Evolutionary conservation across 129 eudicot species (phyloP).

Genomic region (Glebionis coronaria): DNA sequence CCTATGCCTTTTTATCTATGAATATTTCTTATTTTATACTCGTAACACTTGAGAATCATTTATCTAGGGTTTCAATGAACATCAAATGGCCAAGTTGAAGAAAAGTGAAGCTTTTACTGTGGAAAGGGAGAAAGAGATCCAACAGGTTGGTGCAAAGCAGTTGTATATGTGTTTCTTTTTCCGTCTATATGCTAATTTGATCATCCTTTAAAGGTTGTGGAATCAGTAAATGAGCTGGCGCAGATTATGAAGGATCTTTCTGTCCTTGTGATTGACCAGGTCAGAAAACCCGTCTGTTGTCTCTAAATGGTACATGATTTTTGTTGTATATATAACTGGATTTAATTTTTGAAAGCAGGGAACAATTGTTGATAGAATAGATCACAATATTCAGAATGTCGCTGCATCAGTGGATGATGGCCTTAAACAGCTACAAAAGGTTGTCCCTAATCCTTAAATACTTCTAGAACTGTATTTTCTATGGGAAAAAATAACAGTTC

Average conservation of each 20-base stretch:
- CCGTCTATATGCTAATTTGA: neutral
- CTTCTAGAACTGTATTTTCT: neutral
- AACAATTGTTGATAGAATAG: slow-evolving; percentile 87
- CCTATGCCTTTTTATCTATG: neutral
- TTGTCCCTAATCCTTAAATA: slow-evolving; percentile 11
- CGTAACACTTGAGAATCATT: slow-evolving; percentile 3
- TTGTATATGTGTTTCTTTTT: neutral
- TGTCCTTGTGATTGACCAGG: slow-evolving; percentile 91
- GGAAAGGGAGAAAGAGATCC: slow-evolving; percentile 83
- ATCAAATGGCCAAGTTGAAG: slow-evolving; percentile 70
- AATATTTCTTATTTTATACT: neutral
- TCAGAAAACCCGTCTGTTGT: slow-evolving; percentile 20
- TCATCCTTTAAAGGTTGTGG: slow-evolving; percentile 49
- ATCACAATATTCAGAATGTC: slow-evolving; percentile 84
- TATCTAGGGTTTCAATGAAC: slow-evolving; percentile 60
- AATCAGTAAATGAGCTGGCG: slow-evolving; percentile 83
- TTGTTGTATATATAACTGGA: slow-evolving; percentile 9
- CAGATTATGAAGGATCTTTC: slow-evolving; percentile 95
- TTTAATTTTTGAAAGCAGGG: slow-evolving; percentile 48
- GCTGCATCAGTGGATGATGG: slow-evolving; percentile 84
- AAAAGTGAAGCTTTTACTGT: slow-evolving; percentile 75
- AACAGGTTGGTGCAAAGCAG: slow-evolving; percentile 44
- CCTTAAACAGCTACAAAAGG: slow-evolving; percentile 80
- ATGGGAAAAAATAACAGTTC: neutral
- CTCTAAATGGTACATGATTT: neutral